phyloP scores from a whole-genome alignment of 2,329 filamentous ascomycete species.

The Exophiala calicioides region DNA sequence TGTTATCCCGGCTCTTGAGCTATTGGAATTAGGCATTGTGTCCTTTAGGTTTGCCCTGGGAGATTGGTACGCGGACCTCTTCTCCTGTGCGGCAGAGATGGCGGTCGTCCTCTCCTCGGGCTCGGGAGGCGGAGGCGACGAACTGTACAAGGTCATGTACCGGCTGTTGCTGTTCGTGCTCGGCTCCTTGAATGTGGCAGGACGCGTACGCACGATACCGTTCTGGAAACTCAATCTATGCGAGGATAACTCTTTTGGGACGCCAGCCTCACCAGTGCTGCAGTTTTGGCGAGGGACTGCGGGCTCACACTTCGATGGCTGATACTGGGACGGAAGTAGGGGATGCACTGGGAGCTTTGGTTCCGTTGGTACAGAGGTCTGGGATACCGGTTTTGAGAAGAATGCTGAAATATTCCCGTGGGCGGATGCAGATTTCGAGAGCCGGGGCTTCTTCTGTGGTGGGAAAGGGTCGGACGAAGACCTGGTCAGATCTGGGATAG shows the following conservation, averaged over 20 bases:
- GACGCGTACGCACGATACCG: constrained; percentile 11
- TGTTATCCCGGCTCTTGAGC: not conserved
- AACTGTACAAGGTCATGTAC: constrained; percentile 39
- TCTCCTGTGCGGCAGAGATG: not conserved
- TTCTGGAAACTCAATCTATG: constrained; percentile 18
- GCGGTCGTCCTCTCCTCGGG: constrained; percentile 3
- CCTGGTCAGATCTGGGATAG: constrained; percentile 6
- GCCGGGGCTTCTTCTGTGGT: constrained; percentile 36
- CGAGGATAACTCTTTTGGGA: constrained; percentile 21
- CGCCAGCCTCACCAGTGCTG: not conserved
- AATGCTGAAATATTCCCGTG: constrained; percentile 57
- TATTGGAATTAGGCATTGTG: not conserved
- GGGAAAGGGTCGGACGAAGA: constrained; percentile 35
- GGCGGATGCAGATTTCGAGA: constrained; percentile 44
- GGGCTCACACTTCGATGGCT: not conserved
- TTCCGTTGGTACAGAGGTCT: constrained; percentile 1
- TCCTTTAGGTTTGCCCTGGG: not conserved
- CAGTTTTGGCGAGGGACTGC: not conserved
- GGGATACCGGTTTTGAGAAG: constrained; percentile 34
- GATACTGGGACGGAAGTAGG: not conserved
- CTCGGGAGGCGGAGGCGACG: constrained; percentile 18
- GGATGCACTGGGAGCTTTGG: not conserved
- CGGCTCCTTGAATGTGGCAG: constrained; percentile 11
- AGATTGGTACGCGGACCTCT: not conserved
- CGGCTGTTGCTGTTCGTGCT: constrained; percentile 19